Evolutionary conservation across 2,329 filamentous ascomycete species (phyloP).

Genomic region (Aspergillus sojae): DNA sequence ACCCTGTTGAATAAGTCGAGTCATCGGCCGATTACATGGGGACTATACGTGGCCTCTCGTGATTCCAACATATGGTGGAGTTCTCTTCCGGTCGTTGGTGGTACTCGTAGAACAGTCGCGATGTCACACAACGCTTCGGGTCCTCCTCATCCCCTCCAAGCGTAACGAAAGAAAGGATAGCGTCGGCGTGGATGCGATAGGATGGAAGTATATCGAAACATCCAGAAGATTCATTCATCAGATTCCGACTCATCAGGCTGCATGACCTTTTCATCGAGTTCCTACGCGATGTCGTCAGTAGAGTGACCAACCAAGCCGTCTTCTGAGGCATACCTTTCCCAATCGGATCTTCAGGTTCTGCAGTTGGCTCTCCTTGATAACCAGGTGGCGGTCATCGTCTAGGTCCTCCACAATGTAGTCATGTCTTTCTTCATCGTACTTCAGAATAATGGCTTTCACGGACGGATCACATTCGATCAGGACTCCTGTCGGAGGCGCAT

Average conservation of each 20-base stretch:
- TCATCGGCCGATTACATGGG: background rate
- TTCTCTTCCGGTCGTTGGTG: background rate
- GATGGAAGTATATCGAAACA: background rate
- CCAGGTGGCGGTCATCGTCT: conserved; percentile 48
- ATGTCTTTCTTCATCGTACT: conserved; percentile 50
- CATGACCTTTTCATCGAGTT: conserved; percentile 51
- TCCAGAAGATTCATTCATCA: conserved; percentile 29
- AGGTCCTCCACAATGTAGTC: conserved; percentile 53
- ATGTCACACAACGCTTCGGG: background rate
- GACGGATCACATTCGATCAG: conserved; percentile 53
- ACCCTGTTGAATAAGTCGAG: background rate
- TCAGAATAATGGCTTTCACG: conserved; percentile 53
- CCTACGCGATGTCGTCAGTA: conserved; percentile 33
- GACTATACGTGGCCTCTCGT: background rate
- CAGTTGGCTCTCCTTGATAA: conserved; percentile 51
- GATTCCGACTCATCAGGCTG: conserved; percentile 51
- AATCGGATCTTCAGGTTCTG: conserved; percentile 45
- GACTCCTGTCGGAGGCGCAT: conserved; percentile 35
- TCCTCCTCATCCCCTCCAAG: background rate
- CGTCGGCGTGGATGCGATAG: background rate
- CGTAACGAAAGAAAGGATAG: background rate
- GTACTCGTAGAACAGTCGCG: no score
- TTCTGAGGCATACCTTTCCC: conserved; percentile 38
- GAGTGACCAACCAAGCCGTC: background rate
- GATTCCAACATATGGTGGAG: background rate